These are phyloP conservation scores for Boletus eberwhitei DNA, from an alignment of 768 basidiomycete genomes.

Conservation along the genomic window DNA sequence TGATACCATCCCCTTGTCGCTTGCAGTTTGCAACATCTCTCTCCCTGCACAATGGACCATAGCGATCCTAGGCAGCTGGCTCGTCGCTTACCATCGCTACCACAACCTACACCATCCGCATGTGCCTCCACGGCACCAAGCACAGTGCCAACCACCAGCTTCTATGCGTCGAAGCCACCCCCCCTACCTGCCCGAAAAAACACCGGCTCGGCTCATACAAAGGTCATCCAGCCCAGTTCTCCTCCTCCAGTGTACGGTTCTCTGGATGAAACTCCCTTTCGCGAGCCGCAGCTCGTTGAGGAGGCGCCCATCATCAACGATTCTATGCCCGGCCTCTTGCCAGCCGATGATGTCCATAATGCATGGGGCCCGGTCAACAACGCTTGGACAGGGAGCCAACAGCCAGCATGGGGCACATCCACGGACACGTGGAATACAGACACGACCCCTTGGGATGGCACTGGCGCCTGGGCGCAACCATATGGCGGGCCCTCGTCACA, in stretches of 20 bases:
- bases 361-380: slow-evolving; percentile 15
- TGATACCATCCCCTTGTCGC: slow-evolving; percentile 7
- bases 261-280: slow-evolving; percentile 33
- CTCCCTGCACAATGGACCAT: slow-evolving; percentile 42
- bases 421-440: slow-evolving; percentile 22
- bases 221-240: slow-evolving; percentile 28
- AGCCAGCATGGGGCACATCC: slow-evolving; percentile 10
- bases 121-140: slow-evolving; percentile 31
- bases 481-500: slow-evolving; percentile 23
- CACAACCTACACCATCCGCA: slow-evolving; percentile 40
- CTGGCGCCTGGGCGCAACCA: slow-evolving; percentile 21
- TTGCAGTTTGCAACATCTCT: slow-evolving; percentile 3
- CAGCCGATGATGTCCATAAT: slow-evolving; percentile 30
- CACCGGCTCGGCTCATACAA: slow-evolving; percentile 37
- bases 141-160: slow-evolving; percentile 27
- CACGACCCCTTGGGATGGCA: slow-evolving; percentile 25
- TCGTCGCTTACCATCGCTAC: slow-evolving; percentile 34
- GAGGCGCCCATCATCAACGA: slow-evolving; percentile 39
- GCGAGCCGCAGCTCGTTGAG: slow-evolving; percentile 54
- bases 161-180: slow-evolving; percentile 33
- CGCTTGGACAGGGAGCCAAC: slow-evolving; percentile 16
- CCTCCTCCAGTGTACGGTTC: slow-evolving; percentile 28
- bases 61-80: slow-evolving; percentile 39
- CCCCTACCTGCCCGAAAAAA: slow-evolving; percentile 34
- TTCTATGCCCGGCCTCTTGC: slow-evolving; percentile 37